A percentile compares a stretch with the other conserved stretches of the same genome.
These are phyloP conservation scores for Pterocarpus santalinus DNA, from an alignment of 306 rosid genomes.

Conservation along the genomic window DNA sequence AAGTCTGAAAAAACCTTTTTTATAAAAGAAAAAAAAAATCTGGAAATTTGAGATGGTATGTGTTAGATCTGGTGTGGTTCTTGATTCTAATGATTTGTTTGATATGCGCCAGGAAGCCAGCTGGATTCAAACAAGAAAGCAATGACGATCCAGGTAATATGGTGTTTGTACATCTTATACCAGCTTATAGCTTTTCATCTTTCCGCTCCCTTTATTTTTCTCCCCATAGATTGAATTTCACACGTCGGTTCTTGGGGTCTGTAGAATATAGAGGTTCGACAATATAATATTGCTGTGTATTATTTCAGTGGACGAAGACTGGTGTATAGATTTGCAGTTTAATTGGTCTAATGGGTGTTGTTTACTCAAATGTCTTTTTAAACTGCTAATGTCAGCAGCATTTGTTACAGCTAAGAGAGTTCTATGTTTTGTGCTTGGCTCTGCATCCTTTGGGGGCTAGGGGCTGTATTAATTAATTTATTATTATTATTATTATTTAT, in stretches of 20 bases:
- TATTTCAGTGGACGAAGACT: background rate
- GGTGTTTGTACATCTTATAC: background rate
- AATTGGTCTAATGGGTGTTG: background rate
- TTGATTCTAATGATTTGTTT: constrained; percentile 1
- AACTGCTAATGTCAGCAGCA: background rate
- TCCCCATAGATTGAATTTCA: background rate
- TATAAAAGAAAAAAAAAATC: background rate
- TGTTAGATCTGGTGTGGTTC: constrained; percentile 33
- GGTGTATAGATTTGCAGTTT: constrained; percentile 1
- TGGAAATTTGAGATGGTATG: constrained; percentile 1
- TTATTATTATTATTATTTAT: background rate
- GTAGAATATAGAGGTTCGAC: constrained; percentile 3
- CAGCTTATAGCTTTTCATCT: background rate
- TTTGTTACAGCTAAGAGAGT: background rate
- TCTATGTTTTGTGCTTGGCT: background rate
- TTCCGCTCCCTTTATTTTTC: background rate
- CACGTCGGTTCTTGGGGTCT: background rate
- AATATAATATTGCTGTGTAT: background rate
- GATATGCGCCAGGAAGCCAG: constrained; percentile 70
- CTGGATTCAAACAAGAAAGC: constrained; percentile 83
- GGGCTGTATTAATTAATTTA: too few species aligned
- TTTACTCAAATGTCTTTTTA: background rate
- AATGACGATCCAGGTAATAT: constrained; percentile 74
- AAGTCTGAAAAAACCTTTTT: background rate
- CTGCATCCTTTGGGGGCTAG: constrained; percentile 2